Percentiles rank a stretch among this genome's conserved stretches.
Evolutionary conservation across 768 basidiomycete genomes (phyloP).

Genomic region (Ramaria sp.): DNA sequence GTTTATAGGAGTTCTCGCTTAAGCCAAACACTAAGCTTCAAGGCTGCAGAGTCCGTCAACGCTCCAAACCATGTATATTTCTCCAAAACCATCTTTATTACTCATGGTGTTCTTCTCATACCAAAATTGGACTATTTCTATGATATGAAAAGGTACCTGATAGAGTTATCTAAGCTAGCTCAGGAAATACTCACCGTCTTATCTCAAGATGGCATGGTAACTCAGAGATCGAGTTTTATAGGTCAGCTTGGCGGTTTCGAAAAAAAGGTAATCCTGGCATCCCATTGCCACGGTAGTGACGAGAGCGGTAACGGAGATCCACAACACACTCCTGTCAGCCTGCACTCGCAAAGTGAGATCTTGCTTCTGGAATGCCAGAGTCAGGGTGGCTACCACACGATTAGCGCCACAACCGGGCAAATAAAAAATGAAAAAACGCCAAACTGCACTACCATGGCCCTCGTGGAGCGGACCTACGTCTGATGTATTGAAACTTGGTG

Average conservation of each 20-base stretch:
- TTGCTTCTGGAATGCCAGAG: constrained; percentile 14
- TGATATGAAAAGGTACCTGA: neutral
- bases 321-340: constrained; percentile 61
- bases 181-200: constrained; percentile 56
- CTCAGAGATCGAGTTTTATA: constrained; percentile 55
- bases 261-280: constrained; percentile 63
- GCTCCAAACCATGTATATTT: neutral
- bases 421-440: too few species aligned
- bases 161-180: neutral
- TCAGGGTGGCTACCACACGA: constrained; percentile 21
- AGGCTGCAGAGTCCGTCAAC: constrained; percentile 31
- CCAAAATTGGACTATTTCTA: constrained; percentile 63
- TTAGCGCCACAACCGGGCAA: constrained; percentile 36
- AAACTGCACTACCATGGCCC: too few species aligned
- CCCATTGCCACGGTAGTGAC: constrained; percentile 48
- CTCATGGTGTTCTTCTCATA: constrained; percentile 69
- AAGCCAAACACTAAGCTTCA: constrained; percentile 71
- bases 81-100: constrained; percentile 13
- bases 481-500: too few species aligned
- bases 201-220: constrained; percentile 75
- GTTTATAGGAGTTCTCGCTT: constrained; percentile 81
- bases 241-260: constrained; percentile 54
- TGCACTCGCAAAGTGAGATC: constrained; percentile 32
- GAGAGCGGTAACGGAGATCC: constrained; percentile 75
- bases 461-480: too few species aligned